phyloP scores from a whole-genome alignment of 1,284 basidiomycete species.

The Volvariella surrecta region DNA sequence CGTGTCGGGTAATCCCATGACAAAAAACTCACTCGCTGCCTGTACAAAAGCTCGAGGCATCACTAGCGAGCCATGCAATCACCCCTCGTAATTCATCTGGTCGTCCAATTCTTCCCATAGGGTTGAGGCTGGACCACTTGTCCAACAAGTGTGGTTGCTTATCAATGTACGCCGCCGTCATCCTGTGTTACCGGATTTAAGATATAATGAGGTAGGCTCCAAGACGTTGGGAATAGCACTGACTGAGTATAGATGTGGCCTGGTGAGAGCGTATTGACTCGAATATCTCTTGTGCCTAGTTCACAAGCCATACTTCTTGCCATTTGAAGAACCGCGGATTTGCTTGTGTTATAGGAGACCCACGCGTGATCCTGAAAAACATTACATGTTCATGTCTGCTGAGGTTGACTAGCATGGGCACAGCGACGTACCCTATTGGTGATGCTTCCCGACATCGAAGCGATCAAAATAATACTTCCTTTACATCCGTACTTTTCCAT shows the following conservation, averaged over 20 bases:
- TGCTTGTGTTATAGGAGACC: constrained; percentile 77
- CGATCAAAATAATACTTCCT: constrained; percentile 79
- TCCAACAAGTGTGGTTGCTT: constrained; percentile 56
- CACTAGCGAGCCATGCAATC: constrained; percentile 71
- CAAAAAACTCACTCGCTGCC: constrained; percentile 68
- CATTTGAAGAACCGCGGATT: constrained; percentile 79
- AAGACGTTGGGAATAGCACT: constrained; percentile 19
- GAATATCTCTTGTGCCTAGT: constrained; percentile 60
- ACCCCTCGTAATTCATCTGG: constrained; percentile 77
- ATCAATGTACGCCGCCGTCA: constrained; percentile 75
- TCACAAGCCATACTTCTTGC: constrained; percentile 80
- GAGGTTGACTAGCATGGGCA: neutral
- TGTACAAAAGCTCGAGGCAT: constrained; percentile 69
- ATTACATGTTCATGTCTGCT: neutral
- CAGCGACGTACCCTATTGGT: constrained; percentile 57
- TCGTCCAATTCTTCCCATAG: constrained; percentile 66
- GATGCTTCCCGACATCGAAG: constrained; percentile 82
- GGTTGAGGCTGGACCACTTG: constrained; percentile 72
- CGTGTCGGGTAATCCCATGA: too few relatives aligned
- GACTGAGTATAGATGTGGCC: constrained; percentile 71
- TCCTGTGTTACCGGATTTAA: constrained; percentile 28
- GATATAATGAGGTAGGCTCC: neutral
- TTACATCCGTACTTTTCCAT: constrained; percentile 64
- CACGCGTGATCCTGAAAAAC: constrained; percentile 54
- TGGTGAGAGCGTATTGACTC: constrained; percentile 71